Percentiles rank a stretch among this genome's conserved stretches.
Evolutionary conservation across 1,139 yeast genomes (phyloP).

Genomic region (Zygosaccharomyces pseudobailii): DNA sequence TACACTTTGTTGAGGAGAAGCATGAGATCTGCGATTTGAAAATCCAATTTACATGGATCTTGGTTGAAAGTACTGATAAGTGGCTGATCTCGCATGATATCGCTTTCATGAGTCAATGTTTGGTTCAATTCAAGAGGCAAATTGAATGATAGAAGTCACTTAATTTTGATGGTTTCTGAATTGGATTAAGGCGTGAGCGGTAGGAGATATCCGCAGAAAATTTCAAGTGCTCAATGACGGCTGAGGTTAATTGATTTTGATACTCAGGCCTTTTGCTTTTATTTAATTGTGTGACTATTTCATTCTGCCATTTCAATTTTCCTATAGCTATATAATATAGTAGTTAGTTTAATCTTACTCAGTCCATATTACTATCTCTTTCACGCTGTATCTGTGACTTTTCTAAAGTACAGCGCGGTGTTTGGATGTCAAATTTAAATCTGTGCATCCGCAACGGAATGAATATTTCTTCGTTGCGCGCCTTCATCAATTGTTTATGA

Average conservation of each 20-base stretch:
- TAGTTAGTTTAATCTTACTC: conserved; percentile 5
- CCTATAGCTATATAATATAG: conserved; percentile 3
- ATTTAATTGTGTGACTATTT: neutral
- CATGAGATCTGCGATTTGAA: neutral
- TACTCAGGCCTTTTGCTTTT: neutral
- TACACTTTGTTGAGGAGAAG: neutral
- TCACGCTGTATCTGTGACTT: neutral
- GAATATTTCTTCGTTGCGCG: too few relatives aligned
- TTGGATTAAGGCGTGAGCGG: neutral
- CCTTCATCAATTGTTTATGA: too few relatives aligned
- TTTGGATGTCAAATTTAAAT: neutral
- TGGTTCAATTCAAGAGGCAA: conserved; percentile 7
- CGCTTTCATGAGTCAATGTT: neutral
- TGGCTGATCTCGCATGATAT: conserved; percentile 1
- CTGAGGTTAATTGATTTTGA: conserved; percentile 9
- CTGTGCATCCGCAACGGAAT: neutral
- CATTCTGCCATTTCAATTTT: neutral
- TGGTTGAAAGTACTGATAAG: conserved; percentile 8
- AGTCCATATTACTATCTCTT: neutral
- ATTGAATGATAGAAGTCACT: conserved; percentile 17
- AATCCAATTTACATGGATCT: conserved; percentile 11
- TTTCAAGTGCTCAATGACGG: conserved; percentile 9
- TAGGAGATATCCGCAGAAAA: conserved; percentile 2
- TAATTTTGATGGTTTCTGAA: conserved; percentile 12
- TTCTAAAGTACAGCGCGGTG: neutral